Percentiles rank a stretch among this genome's conserved stretches.
Conservation (phyloP, 768 basidiomycete species). For the Podaxis sp. region DNA sequence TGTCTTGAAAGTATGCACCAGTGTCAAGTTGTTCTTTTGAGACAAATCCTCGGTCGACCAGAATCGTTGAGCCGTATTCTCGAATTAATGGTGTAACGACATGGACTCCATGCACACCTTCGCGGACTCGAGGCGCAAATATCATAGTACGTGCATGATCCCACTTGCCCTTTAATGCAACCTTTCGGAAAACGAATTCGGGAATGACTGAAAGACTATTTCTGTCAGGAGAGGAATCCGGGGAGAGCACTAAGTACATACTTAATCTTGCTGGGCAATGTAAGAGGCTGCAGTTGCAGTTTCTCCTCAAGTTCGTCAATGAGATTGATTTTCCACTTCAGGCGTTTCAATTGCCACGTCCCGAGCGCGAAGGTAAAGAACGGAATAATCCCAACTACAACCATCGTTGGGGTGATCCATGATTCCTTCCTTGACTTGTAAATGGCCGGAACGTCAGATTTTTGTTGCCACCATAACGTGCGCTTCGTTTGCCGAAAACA, state of each 20-base stretch:
- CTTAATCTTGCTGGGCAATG: conserved; percentile 86
- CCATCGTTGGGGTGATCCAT: conserved; percentile 68
- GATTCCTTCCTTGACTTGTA: conserved; percentile 62
- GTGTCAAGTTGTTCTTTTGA: conserved; percentile 45
- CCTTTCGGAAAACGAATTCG: conserved; percentile 88
- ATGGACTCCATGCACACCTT: conserved; percentile 86
- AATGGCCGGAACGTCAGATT: conserved; percentile 38
- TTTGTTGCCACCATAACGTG: conserved; percentile 16
- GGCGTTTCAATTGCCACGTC: conserved; percentile 89
- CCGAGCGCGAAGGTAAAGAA: conserved; percentile 89
- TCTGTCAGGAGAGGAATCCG: not conserved
- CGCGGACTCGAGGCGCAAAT: conserved; percentile 82
- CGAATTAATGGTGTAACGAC: conserved; percentile 86
- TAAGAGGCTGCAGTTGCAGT: conserved; percentile 73
- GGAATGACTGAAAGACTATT: conserved; percentile 68
- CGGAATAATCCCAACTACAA: conserved; percentile 82
- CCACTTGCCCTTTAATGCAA: conserved; percentile 76
- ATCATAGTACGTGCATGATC: conserved; percentile 77
- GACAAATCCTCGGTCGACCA: conserved; percentile 94
- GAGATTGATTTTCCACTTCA: conserved; percentile 92
- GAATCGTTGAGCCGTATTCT: conserved; percentile 75
- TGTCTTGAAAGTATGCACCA: conserved; percentile 34
- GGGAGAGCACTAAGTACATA: conserved; percentile 36
- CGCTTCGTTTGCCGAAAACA: conserved; percentile 14
- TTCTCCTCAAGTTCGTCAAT: conserved; percentile 95